Base-by-base conservation (phyloP, 2,329 filamentous ascomycete species). In the Tetracladium maxilliforme region DNA sequence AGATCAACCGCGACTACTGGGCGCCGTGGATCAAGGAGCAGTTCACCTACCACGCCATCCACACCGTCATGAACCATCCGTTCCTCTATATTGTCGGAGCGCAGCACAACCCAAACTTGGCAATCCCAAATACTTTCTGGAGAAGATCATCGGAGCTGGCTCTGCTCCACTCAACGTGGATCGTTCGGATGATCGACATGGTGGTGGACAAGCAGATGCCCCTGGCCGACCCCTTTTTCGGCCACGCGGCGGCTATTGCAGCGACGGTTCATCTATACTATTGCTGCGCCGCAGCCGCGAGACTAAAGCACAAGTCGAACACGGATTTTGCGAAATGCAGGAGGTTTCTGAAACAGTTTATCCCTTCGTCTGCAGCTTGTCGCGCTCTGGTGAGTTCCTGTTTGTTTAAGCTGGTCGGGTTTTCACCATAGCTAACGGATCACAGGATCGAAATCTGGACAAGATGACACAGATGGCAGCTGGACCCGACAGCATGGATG, bases 111-210 rank as follows among this genome's bases (percentile, higher is more conserved):
- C 49, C 54, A 4, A 63, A 64, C 23, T 38, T 64, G 15, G 55
- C 55, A 1, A 63, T 64, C 6, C 61, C 61, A 0, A 65, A 65
- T 28, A 61, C 58, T 0, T 66, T 66, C 28, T 66, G 61, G 61
- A 47, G 57, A 20, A 41, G 58, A 4, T 64, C 59, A 1, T 63
- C 58, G 0, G 61, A 66, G 33, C 39, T 61, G 9, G 61, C 60
- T 0, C 39, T 66, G 2, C 40, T 64, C 3, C 61, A 66, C 23
- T 52, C 57, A 3, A 66, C 61, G 0, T 66, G 61, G 61, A 54
- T 64, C 20, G 58, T 61, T 10, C 52, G 61, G 4, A 53, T 66
- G 40, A 62, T 66, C 19, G 59, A 64, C 23, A 64, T 65, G 61
- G 54, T 61, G 2, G 44, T 55, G 2, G 58, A 63, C 27, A 63